Conservation (phyloP, 352 stramenopile species). For the Phytophthora crassamura region DNA sequence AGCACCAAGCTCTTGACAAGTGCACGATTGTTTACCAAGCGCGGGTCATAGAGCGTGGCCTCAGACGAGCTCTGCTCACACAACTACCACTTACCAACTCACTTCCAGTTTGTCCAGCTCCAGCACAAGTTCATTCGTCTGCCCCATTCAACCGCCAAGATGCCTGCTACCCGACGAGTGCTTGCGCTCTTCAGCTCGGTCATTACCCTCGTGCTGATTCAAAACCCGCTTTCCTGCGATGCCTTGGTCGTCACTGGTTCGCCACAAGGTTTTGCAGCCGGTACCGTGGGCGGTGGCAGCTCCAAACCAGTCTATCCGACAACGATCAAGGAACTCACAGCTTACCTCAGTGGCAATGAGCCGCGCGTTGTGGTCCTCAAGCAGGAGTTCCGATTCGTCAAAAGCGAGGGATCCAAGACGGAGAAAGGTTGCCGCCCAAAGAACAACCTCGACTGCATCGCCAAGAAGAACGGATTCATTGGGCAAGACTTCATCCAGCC, state of each 20-base stretch:
- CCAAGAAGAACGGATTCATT: conserved; percentile 55
- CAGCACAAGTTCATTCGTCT: neutral
- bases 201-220: neutral
- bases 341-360: conserved; percentile 36
- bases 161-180: neutral
- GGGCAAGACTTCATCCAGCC: conserved; percentile 53
- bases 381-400: conserved; percentile 52
- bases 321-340: conserved; percentile 45
- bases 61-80: neutral
- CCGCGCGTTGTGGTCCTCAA: conserved; percentile 53
- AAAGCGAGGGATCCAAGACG: conserved; percentile 47
- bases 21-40: too few relatives aligned
- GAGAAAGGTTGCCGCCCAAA: conserved; percentile 47
- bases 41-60: too few relatives aligned
- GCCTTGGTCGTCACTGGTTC: conserved; percentile 7
- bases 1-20: too few relatives aligned
- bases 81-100: neutral
- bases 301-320: conserved; percentile 42
- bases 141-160: neutral
- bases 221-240: neutral
- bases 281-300: conserved; percentile 51
- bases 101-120: neutral
- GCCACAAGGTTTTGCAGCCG: conserved; percentile 19
- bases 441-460: conserved; percentile 45
- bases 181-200: neutral